phyloP scores from a whole-genome alignment of 257 asterid genomes.

The Knoxia roxburghii region DNA sequence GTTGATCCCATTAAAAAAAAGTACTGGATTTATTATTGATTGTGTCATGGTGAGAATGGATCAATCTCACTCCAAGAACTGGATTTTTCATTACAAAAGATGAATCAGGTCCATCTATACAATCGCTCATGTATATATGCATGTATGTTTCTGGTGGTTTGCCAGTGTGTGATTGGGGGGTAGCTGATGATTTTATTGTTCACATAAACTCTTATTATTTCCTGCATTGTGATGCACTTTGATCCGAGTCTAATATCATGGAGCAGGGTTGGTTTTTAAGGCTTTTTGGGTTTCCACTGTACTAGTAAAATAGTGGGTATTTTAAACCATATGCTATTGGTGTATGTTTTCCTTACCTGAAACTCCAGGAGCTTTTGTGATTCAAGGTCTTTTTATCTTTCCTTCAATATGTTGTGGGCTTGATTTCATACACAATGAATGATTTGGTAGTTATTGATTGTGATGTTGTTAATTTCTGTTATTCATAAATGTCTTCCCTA shows the following conservation, averaged over 20 bases:
- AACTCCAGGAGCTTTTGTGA: no score
- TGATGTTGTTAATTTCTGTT: background rate
- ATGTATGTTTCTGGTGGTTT: background rate
- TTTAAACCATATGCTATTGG: background rate
- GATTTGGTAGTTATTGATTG: background rate
- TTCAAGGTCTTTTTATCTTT: no score
- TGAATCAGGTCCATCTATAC: background rate
- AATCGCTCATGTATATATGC: background rate
- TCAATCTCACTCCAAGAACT: background rate
- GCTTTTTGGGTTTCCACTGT: background rate
- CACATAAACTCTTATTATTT: background rate
- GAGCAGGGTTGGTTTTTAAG: no score
- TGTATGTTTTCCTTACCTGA: no score
- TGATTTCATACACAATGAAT: background rate
- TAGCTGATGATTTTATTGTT: background rate
- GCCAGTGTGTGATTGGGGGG: background rate
- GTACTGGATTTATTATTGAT: slow-evolving; percentile 4
- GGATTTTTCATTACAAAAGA: background rate
- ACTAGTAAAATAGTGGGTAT: background rate
- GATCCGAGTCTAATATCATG: no score
- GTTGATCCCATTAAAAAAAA: background rate
- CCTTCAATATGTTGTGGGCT: background rate
- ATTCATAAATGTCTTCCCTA: background rate
- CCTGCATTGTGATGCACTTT: slow-evolving; percentile 6
- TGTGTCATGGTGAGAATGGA: background rate